Percentiles rank a stretch among this genome's conserved stretches.
Evolutionary conservation across 2,329 filamentous ascomycete species (phyloP).

Genomic region (Fusarium caatingaense): DNA sequence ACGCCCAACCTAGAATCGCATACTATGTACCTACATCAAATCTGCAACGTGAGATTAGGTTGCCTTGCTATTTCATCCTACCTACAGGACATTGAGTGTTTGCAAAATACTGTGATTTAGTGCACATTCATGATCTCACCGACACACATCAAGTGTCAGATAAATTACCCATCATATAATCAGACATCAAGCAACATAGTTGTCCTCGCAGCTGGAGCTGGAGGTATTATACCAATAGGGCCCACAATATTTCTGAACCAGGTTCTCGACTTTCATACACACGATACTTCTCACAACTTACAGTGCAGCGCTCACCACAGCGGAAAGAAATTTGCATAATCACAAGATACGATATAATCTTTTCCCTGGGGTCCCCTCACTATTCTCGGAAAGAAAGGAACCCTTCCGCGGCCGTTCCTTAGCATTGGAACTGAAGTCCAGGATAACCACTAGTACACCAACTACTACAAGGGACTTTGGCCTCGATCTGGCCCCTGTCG

Average conservation of each 20-base stretch:
- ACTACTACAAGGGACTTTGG: slow-evolving; percentile 48
- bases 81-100: not conserved
- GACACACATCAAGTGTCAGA: not conserved
- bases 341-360: not conserved
- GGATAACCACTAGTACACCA: not conserved
- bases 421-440: not conserved
- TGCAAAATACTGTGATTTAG: not conserved
- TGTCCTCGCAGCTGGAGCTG: not conserved
- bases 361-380: slow-evolving; percentile 1
- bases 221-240: not conserved
- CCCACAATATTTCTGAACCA: slow-evolving; percentile 10
- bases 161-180: not conserved
- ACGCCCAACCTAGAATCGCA: slow-evolving; percentile 9
- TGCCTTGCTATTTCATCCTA: slow-evolving; percentile 3
- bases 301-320: not conserved
- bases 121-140: not conserved
- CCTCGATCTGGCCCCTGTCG: slow-evolving; percentile 26
- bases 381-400: slow-evolving; percentile 5
- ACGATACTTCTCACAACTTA: not conserved
- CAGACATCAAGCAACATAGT: not conserved
- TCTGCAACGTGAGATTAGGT: not conserved
- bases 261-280: not conserved
- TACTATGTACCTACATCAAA: not conserved
- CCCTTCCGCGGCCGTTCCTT: slow-evolving; percentile 23
- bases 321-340: not conserved